These are phyloP conservation scores for Miscanthus lutarioriparius DNA, from an alignment of 176 grass and related monocot genomes.

Conservation along the genomic window DNA sequence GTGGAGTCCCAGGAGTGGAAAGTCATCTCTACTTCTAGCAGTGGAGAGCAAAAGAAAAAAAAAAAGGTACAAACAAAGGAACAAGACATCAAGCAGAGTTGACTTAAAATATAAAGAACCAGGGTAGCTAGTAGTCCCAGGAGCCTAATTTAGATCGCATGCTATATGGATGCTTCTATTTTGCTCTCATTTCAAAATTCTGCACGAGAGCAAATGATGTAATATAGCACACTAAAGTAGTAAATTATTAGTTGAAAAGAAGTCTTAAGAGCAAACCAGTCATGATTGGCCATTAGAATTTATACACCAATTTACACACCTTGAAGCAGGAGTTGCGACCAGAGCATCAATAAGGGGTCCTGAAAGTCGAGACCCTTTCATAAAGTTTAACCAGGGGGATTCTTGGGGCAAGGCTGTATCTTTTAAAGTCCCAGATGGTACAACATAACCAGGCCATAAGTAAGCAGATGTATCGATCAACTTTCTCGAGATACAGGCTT, in stretches of 20 bases:
- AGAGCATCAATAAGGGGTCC: slow-evolving; percentile 74
- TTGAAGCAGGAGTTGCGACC: slow-evolving; percentile 78
- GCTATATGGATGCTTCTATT: background rate
- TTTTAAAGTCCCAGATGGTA: slow-evolving; percentile 56
- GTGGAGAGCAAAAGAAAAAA: slow-evolving; percentile 14
- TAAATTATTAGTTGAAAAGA: background rate
- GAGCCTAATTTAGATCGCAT: background rate
- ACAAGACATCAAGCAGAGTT: background rate
- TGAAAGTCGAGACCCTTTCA: slow-evolving; percentile 79
- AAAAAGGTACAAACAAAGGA: background rate
- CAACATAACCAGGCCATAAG: slow-evolving; percentile 85
- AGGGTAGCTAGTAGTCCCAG: background rate
- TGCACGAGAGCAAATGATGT: background rate
- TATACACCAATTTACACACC: slow-evolving; percentile 48
- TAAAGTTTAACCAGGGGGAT: slow-evolving; percentile 89
- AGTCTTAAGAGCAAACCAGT: slow-evolving; percentile 7
- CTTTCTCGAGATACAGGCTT: slow-evolving; percentile 95
- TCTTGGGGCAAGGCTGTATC: slow-evolving; percentile 71
- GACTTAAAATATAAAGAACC: slow-evolving; percentile 1
- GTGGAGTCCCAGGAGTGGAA: background rate
- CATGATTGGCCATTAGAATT: background rate
- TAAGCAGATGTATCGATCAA: slow-evolving; percentile 92
- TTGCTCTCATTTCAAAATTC: background rate
- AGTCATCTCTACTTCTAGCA: background rate
- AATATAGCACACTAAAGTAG: background rate